Conservation (phyloP, 2,329 filamentous ascomycete species). For the Geosmithia morbida region DNA sequence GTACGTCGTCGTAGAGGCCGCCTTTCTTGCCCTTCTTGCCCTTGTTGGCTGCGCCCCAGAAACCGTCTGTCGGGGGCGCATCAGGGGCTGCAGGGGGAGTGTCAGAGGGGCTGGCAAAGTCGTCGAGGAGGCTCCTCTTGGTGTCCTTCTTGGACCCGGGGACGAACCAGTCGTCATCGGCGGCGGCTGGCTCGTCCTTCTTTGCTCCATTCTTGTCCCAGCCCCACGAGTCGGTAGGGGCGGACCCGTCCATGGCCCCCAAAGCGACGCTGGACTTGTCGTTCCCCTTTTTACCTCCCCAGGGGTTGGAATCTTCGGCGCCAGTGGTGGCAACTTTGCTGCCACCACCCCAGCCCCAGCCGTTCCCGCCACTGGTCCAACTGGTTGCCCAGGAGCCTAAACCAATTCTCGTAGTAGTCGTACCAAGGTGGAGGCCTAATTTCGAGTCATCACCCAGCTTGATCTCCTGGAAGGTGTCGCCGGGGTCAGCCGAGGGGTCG, state of each 20-base stretch:
- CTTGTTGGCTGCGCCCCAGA: conserved; percentile 13
- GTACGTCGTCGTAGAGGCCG: conserved; percentile 5
- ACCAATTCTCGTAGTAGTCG: conserved; percentile 24
- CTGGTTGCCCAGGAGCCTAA: conserved; percentile 47
- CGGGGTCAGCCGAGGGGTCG: conserved; percentile 21
- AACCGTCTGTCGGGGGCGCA: conserved; percentile 5
- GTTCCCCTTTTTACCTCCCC: conserved; percentile 39
- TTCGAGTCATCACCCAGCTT: conserved; percentile 46
- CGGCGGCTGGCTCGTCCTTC: conserved; percentile 7
- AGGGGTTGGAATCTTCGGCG: conserved; percentile 30
- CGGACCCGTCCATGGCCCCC: conserved; percentile 25
- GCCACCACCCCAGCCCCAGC: conserved; percentile 22
- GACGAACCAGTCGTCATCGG: conserved; percentile 3
- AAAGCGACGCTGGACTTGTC: conserved; percentile 30
- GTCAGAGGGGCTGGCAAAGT: conserved; percentile 6
- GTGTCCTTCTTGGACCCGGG: conserved; percentile 9
- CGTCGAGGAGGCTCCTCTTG: conserved; percentile 4
- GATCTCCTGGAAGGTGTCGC: conserved; percentile 50
- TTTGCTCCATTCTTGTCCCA: conserved; percentile 22
- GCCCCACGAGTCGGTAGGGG: conserved; percentile 10
- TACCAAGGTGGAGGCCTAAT: conserved; percentile 38
- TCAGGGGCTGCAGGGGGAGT: conserved; percentile 4
- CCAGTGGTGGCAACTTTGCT: conserved; percentile 17
- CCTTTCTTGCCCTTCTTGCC: conserved; percentile 14
- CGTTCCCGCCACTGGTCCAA: conserved; percentile 36